phyloP scores from a whole-genome alignment of 768 basidiomycete genomes.

The Lactifluus echinatus region DNA sequence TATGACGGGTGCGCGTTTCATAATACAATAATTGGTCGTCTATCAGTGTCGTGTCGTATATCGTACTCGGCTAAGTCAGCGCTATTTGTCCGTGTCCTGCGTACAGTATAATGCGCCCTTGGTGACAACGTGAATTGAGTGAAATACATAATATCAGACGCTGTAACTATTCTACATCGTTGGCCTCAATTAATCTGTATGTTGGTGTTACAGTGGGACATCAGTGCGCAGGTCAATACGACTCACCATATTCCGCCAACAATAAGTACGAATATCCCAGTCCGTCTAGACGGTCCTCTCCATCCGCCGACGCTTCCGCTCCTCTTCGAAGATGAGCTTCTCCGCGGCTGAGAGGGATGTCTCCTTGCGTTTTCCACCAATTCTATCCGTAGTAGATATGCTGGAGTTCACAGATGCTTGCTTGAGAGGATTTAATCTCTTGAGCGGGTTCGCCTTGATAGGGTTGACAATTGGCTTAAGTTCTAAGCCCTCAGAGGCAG shows the following conservation, averaged over 20 bases:
- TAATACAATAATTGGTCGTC: no score
- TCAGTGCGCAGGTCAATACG: background rate
- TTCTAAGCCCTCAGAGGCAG: conserved; percentile 41
- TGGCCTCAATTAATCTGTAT: no score
- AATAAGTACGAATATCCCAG: background rate
- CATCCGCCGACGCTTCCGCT: conserved; percentile 76
- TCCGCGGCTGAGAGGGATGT: conserved; percentile 72
- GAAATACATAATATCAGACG: no score
- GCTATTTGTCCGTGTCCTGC: no score
- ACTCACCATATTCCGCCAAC: background rate
- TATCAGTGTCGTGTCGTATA: no score
- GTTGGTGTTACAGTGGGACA: no score
- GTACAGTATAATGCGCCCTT: no score
- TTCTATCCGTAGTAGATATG: conserved; percentile 29
- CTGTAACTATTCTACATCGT: no score
- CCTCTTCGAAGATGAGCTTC: conserved; percentile 80
- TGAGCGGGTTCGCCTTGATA: conserved; percentile 58
- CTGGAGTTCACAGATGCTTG: conserved; percentile 30
- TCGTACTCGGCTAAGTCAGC: no score
- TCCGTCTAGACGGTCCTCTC: conserved; percentile 35
- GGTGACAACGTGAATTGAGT: no score
- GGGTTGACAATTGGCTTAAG: conserved; percentile 47
- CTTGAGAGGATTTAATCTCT: conserved; percentile 72
- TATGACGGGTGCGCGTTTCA: conserved; percentile 34
- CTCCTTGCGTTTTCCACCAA: conserved; percentile 55